phyloP scores from a whole-genome alignment of 495 filamentous ascomycete genomes.

The Podospora australis region DNA sequence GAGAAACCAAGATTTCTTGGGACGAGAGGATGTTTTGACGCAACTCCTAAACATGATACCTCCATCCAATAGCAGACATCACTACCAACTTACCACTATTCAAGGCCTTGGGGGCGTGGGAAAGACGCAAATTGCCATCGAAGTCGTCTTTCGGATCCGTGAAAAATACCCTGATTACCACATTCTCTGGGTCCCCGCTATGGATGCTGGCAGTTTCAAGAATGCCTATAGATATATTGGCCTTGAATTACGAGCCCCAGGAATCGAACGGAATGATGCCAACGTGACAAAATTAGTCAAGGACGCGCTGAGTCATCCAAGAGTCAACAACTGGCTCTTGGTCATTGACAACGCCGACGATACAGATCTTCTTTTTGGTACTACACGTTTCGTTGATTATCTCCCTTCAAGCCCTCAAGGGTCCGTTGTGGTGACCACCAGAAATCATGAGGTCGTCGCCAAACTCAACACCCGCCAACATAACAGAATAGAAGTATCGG shows the following conservation, averaged over 20 bases:
- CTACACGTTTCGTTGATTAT: neutral
- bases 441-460: neutral
- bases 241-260: neutral
- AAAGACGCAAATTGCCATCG: slow-evolving; percentile 50
- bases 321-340: slow-evolving; percentile 35
- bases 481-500: neutral
- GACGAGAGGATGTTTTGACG: neutral
- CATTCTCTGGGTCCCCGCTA: slow-evolving; percentile 42
- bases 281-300: neutral
- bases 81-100: slow-evolving; percentile 35
- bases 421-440: neutral
- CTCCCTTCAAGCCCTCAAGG: neutral
- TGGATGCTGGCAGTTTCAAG: slow-evolving; percentile 31
- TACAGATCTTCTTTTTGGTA: slow-evolving; percentile 27
- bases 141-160: slow-evolving; percentile 41
- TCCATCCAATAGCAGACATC: neutral
- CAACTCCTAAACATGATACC: neutral
- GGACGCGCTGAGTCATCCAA: neutral
- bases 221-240: slow-evolving; percentile 41
- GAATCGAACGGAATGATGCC: neutral
- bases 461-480: neutral
- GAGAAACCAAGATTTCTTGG: neutral
- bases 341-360: slow-evolving; percentile 51
- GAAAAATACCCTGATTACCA: slow-evolving; percentile 27
- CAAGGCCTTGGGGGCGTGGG: slow-evolving; percentile 41